Evolutionary conservation across 768 basidiomycete genomes (phyloP).

Genomic region (Rhizopogon vulgaris): DNA sequence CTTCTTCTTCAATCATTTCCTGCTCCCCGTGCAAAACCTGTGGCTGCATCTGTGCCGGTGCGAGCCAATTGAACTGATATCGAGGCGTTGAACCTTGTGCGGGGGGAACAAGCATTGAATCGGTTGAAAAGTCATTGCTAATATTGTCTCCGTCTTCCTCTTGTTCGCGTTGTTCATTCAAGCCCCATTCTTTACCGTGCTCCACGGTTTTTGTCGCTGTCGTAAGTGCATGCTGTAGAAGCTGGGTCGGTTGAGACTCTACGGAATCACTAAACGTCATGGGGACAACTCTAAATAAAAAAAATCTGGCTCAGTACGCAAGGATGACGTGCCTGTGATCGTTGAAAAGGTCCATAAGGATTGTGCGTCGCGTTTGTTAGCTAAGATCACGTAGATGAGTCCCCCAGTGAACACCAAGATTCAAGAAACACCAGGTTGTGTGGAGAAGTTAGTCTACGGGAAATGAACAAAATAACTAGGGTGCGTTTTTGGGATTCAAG

Average conservation of each 20-base stretch:
- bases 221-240: conserved; percentile 42
- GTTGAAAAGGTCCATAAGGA: conserved; percentile 31
- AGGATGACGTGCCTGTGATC: conserved; percentile 30
- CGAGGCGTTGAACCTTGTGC: conserved; percentile 30
- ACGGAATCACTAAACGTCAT: conserved; percentile 32
- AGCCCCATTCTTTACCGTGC: conserved; percentile 5
- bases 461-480: background rate
- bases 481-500: background rate
- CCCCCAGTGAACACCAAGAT: background rate
- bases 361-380: background rate
- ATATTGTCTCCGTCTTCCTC: conserved; percentile 17
- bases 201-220: conserved; percentile 12
- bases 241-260: conserved; percentile 51
- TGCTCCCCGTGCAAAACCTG: conserved; percentile 12
- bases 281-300: conserved; percentile 9
- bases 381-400: background rate
- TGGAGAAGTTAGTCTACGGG: background rate
- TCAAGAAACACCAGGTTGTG: no score
- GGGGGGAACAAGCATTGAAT: conserved; percentile 34
- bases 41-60: conserved; percentile 41
- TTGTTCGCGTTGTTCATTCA: conserved; percentile 12
- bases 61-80: conserved; percentile 57
- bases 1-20: conserved; percentile 26
- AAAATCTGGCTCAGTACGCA: conserved; percentile 2
- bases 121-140: conserved; percentile 33